Conservation (phyloP, 768 basidiomycete genomes). For the Mrakia hoshinonis region DNA sequence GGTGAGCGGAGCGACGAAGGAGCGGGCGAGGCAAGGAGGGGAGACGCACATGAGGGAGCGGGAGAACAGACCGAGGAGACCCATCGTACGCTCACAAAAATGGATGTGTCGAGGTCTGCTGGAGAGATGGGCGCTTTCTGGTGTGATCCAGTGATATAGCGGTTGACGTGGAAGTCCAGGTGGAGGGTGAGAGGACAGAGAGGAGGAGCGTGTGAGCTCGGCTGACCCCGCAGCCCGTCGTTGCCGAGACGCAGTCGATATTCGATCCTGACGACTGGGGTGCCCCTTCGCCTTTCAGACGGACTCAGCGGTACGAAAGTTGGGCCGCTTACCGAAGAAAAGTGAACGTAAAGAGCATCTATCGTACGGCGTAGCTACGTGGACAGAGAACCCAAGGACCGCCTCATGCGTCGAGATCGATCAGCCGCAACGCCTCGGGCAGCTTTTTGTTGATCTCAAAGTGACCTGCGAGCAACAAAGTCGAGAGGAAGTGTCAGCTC, state of each 20-base stretch:
- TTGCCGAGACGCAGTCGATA: background rate
- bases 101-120: background rate
- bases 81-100: background rate
- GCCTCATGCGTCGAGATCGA: constrained; percentile 20
- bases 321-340: too few species aligned
- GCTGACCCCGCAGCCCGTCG: too few species aligned
- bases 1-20: too few species aligned
- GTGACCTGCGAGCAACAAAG: background rate
- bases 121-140: background rate
- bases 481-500: background rate
- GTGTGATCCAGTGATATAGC: background rate
- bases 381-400: background rate
- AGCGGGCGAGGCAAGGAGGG: background rate
- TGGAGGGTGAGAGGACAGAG: background rate
- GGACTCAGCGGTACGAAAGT: too few species aligned
- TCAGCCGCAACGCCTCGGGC: constrained; percentile 14
- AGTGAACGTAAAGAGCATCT: too few species aligned
- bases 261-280: background rate
- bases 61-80: constrained; percentile 24
- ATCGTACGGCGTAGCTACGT: too few species aligned
- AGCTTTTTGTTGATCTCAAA: constrained; percentile 13
- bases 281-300: too few species aligned
- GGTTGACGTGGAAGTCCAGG: background rate
- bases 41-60: constrained; percentile 13
- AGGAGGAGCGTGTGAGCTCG: too few species aligned